Evolutionary conservation across 208 protist species (phyloP), one percentile per base, ranked within the genome.

Genomic region (Wallacemonas sp.): DNA sequence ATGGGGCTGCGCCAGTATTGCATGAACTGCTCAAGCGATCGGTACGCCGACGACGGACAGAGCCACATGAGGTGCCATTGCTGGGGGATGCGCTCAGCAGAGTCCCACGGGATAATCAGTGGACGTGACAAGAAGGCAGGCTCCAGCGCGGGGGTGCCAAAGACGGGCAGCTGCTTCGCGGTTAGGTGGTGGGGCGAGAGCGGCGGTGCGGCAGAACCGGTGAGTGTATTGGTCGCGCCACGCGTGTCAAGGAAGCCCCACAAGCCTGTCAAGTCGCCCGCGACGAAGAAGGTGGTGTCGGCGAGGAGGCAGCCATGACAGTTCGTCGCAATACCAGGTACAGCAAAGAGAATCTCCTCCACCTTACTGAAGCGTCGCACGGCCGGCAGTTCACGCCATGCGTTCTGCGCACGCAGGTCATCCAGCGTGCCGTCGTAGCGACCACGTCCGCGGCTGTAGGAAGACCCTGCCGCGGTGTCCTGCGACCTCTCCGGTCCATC

Each of bases 281-380:
- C 88, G 12, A 94, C 79, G 53, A 88, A 93, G 61, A 93, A 94
- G 42, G 84, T 91, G 33, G 82, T 88, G 75, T 96, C 88, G 11
- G 91, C 85, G 49, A 96, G 76, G 21, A 96, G 75, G 68, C 91
- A 96, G 28, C 91, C 91, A 1, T 70, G 79, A 66, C 91, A 96
- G 58, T 86, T 74, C 3, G 91, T 96, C 2, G 88, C 70, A 36
- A 96, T 88, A 38, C 91, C 91, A 1, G 91, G 91, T 24, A 96
- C 86, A 8, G 88, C 86, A 30, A 94, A 93, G n/a, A 94, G 64
- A 68, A 96, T 90, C 62, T 94, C 85, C 74, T 96, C 91, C 17
- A 96, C 67, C 26, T 77, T 84, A 60, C 77, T 85, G 70, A 96
- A 96, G 28, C 70, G 71, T 0, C 86, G 85, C 49, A 93, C 72